Evolutionary conservation across 1,284 basidiomycete genomes (phyloP).

Genomic region (Ustilago shanxiensis): DNA sequence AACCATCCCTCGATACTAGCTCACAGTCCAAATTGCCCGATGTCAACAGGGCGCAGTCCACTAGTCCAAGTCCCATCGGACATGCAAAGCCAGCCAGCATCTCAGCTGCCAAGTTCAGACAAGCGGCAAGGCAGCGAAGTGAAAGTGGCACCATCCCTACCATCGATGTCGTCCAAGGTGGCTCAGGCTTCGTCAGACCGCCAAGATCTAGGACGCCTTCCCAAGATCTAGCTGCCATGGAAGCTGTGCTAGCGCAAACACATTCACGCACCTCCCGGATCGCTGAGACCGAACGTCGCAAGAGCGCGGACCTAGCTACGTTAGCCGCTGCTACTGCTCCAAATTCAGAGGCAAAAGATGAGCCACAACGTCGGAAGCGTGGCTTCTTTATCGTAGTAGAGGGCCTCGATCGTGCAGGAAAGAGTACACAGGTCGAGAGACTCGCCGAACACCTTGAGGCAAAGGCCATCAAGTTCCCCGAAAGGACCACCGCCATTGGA

Average conservation of each 20-base stretch:
- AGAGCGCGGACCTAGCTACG: slow-evolving; percentile 13
- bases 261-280: slow-evolving; percentile 7
- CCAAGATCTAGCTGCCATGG: slow-evolving; percentile 48
- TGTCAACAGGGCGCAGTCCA: slow-evolving; percentile 16
- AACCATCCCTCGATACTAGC: not conserved
- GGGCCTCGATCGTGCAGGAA: slow-evolving; percentile 68
- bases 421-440: slow-evolving; percentile 66
- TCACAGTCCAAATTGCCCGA: slow-evolving; percentile 7
- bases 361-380: slow-evolving; percentile 36
- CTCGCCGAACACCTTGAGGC: slow-evolving; percentile 53
- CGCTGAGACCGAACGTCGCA: slow-evolving; percentile 27
- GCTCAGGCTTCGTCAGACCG: slow-evolving; percentile 29
- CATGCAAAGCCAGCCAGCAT: slow-evolving; percentile 44
- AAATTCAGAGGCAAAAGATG: not conserved
- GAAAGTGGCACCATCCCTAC: slow-evolving; percentile 38
- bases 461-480: slow-evolving; percentile 71
- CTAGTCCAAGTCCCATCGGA: slow-evolving; percentile 23
- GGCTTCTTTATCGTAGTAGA: slow-evolving; percentile 68
- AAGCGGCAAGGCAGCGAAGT: slow-evolving; percentile 43
- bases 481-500: slow-evolving; percentile 90
- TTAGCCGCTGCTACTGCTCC: slow-evolving; percentile 2
- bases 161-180: slow-evolving; percentile 27
- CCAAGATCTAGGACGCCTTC: slow-evolving; percentile 42
- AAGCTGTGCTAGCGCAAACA: slow-evolving; percentile 40
- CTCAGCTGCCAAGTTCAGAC: slow-evolving; percentile 51